Percentiles rank a stretch among this genome's conserved stretches.
Evolutionary conservation across 2,329 filamentous ascomycete genomes (phyloP).

Genomic region (Paraphaeosphaeria minitans): DNA sequence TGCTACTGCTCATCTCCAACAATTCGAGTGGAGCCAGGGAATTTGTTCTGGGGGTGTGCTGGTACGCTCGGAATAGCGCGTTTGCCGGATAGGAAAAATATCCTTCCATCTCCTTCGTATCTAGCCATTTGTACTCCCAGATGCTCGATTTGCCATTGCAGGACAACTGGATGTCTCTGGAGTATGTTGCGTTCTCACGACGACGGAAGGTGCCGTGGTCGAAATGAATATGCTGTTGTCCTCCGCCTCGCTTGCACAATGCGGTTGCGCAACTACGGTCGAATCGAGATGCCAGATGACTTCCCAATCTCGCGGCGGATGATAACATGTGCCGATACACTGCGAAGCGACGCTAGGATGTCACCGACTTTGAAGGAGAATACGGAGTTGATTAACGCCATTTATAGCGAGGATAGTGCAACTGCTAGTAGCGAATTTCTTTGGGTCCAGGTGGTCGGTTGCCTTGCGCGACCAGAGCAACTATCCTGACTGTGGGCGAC

Average conservation of each 20-base stretch:
- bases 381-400: slow-evolving; percentile 54
- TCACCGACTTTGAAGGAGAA: slow-evolving; percentile 48
- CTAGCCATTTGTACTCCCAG: slow-evolving; percentile 50
- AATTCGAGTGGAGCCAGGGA: slow-evolving; percentile 41
- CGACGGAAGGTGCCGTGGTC: slow-evolving; percentile 54
- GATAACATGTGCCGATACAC: slow-evolving; percentile 51
- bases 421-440: slow-evolving; percentile 49
- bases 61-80: slow-evolving; percentile 53
- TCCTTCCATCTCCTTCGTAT: slow-evolving; percentile 43
- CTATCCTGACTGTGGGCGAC: slow-evolving; percentile 44
- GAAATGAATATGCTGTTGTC: slow-evolving; percentile 53
- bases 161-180: slow-evolving; percentile 50
- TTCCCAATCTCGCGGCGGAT: slow-evolving; percentile 49
- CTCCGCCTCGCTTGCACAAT: slow-evolving; percentile 51
- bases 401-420: slow-evolving; percentile 50
- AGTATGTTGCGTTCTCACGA: slow-evolving; percentile 49
- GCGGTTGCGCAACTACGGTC: slow-evolving; percentile 51
- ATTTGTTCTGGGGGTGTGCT: slow-evolving; percentile 50
- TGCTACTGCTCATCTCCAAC: not conserved
- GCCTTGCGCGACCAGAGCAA: slow-evolving; percentile 53
- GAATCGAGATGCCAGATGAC: slow-evolving; percentile 52
- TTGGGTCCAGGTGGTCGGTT: slow-evolving; percentile 48
- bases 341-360: slow-evolving; percentile 52
- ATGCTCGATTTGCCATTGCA: slow-evolving; percentile 47
- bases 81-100: slow-evolving; percentile 51